Evolutionary conservation across 2,329 filamentous ascomycete genomes (phyloP), one percentile per base, ranked within the genome.

Genomic region (Phialophora expanda): DNA sequence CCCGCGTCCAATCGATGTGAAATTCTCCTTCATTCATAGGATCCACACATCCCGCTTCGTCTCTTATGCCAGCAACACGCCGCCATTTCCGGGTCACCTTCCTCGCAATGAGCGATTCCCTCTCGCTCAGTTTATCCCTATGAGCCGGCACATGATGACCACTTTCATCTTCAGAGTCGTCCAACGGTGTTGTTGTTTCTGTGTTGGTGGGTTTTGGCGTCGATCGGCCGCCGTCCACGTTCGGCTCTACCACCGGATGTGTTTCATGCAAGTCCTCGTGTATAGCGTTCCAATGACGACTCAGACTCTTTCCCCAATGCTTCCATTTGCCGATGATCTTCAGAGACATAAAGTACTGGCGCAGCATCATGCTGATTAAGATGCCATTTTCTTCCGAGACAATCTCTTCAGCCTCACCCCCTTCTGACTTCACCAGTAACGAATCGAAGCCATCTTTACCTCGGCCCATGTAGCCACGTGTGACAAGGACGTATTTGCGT

Each of bases 261-360:
- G 62, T 67, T 41, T 78, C 77, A 71, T 87, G 83, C 54, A 92
- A 80, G 24, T 83, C 83, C 28, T 85, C 81, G 38, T 91, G 87
- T 1, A 95, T 87, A 11, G 78, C 76, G 26, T 80, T 78, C 89
- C 91, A 96, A 75, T 92, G 88, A 1, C 81, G 78, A 17, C 83
- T 80, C 74, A 91, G 81, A 66, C 83, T 84, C 0, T 84, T 81
- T 14, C 89, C 86, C 81, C 90, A 90, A 65, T 87, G 84, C 66
- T 86, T 87, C 93, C 93, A 97, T 73, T 87, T 87, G 20, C 92
- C 91, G 28, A 96, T 80, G 0, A 93, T 89, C 63, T 91, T 91
- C 51, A 96, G 83, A 6, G 89, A 90, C 85, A 96, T 90, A 78
- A 97, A 97, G 78, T 96, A 97, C 75, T 97, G 93, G 12, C 93